Percentiles rank a stretch among this genome's conserved stretches.
Conservation (phyloP, 345 rosid species). For the Gossypioides kirkii region DNA sequence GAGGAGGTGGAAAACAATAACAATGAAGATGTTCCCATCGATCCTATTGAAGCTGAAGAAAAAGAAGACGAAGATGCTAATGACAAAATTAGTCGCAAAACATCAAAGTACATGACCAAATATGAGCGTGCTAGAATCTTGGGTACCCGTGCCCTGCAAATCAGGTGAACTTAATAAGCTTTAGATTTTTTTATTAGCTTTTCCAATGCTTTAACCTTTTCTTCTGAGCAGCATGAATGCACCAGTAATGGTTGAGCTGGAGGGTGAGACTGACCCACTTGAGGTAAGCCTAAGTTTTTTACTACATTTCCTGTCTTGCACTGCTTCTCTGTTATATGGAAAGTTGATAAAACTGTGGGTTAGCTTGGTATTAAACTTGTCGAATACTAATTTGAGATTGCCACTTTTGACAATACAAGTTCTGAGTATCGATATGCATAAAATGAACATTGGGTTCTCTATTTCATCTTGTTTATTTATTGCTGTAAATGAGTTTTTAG, state of each 20-base stretch:
- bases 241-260: slow-evolving; percentile 89
- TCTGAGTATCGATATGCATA: background rate
- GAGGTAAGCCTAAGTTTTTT: slow-evolving; percentile 43
- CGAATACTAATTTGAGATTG: background rate
- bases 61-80: slow-evolving; percentile 40
- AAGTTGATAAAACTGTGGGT: background rate
- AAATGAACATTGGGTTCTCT: background rate
- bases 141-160: slow-evolving; percentile 82
- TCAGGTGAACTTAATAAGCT: slow-evolving; percentile 38
- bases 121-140: slow-evolving; percentile 85
- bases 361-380: background rate
- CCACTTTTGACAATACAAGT: background rate
- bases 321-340: background rate
- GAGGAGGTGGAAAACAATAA: slow-evolving; percentile 53
- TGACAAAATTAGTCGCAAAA: slow-evolving; percentile 48
- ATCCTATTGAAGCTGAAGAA: slow-evolving; percentile 60
- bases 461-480: background rate
- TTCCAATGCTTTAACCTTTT: background rate
- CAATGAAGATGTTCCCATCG: slow-evolving; percentile 45
- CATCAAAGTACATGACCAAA: slow-evolving; percentile 74
- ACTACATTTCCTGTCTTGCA: background rate
- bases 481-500: background rate
- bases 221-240: slow-evolving; percentile 74
- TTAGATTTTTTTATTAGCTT: background rate
- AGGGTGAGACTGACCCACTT: slow-evolving; percentile 83